Conservation (phyloP, 805 yeast genomes). For the Wickerhamomyces ciferrii region DNA sequence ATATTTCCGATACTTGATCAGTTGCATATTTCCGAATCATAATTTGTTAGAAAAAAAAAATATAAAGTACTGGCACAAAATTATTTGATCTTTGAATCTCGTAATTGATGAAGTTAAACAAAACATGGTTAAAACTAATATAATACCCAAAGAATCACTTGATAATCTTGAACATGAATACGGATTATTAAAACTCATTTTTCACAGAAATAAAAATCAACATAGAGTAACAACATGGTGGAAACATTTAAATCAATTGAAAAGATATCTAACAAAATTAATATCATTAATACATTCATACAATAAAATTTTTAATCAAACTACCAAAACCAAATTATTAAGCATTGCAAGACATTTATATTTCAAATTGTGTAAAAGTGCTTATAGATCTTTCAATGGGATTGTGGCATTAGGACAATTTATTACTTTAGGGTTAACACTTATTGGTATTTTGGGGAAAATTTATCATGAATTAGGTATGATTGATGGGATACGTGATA, state of each 20-base stretch:
- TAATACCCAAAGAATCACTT: slow-evolving; percentile 1
- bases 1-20: background rate
- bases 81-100: too few relatives aligned
- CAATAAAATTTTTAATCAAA: background rate
- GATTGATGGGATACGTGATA: slow-evolving; percentile 6
- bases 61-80: background rate
- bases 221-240: slow-evolving; percentile 76
- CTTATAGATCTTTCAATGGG: slow-evolving; percentile 59
- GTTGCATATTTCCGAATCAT: background rate
- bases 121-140: background rate
- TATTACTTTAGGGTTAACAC: slow-evolving; percentile 63
- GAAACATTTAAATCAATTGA: slow-evolving; percentile 58
- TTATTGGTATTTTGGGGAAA: slow-evolving; percentile 52
- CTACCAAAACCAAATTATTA: slow-evolving; percentile 13
- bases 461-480: slow-evolving; percentile 24
- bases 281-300: slow-evolving; percentile 19
- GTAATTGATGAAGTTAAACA: background rate
- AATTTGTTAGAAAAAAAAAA: background rate
- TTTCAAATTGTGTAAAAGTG: slow-evolving; percentile 34
- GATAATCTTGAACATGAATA: slow-evolving; percentile 40
- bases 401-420: slow-evolving; percentile 75
- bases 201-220: slow-evolving; percentile 73
- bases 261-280: slow-evolving; percentile 45
- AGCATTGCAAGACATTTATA: slow-evolving; percentile 23
- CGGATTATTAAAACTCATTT: slow-evolving; percentile 53